phyloP scores from a whole-genome alignment of 2,329 filamentous ascomycete species.

The Talaromyces sp. region DNA sequence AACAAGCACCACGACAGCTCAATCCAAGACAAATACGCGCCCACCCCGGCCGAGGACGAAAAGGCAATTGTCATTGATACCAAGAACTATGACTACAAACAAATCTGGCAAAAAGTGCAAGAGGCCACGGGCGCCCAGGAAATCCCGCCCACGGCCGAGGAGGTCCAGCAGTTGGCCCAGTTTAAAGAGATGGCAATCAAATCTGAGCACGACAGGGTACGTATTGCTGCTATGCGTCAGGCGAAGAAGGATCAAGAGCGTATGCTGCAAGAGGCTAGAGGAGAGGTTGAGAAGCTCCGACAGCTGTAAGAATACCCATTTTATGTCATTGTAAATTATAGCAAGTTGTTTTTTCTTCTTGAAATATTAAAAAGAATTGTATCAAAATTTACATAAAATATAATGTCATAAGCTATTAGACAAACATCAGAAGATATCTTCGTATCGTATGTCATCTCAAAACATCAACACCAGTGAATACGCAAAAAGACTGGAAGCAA shows the following conservation, averaged over 20 bases:
- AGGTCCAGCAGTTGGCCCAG: slow-evolving; percentile 32
- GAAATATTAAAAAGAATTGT: not conserved
- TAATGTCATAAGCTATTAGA: not conserved
- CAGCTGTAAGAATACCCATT: slow-evolving; percentile 21
- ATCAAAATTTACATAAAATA: slow-evolving; percentile 4
- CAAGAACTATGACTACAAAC: slow-evolving; percentile 33
- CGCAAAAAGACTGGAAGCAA: not conserved
- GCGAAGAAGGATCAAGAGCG: slow-evolving; percentile 42
- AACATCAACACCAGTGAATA: not conserved
- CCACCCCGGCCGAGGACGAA: slow-evolving; percentile 26
- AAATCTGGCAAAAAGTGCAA: slow-evolving; percentile 42
- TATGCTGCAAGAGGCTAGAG: slow-evolving; percentile 40
- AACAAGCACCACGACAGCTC: slow-evolving; percentile 20
- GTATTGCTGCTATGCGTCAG: slow-evolving; percentile 36
- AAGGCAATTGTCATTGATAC: slow-evolving; percentile 33
- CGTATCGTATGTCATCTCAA: not conserved
- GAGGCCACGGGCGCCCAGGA: slow-evolving; percentile 37
- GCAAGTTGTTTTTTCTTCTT: not conserved
- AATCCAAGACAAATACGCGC: slow-evolving; percentile 31
- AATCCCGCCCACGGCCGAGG: slow-evolving; percentile 28
- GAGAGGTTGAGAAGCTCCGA: slow-evolving; percentile 40
- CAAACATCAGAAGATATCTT: not conserved
- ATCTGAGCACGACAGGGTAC: slow-evolving; percentile 35
- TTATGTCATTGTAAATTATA: slow-evolving; percentile 8
- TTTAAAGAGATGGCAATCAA: slow-evolving; percentile 30